phyloP scores from a whole-genome alignment of 1,139 yeast species.

The Yarrowia galli region DNA sequence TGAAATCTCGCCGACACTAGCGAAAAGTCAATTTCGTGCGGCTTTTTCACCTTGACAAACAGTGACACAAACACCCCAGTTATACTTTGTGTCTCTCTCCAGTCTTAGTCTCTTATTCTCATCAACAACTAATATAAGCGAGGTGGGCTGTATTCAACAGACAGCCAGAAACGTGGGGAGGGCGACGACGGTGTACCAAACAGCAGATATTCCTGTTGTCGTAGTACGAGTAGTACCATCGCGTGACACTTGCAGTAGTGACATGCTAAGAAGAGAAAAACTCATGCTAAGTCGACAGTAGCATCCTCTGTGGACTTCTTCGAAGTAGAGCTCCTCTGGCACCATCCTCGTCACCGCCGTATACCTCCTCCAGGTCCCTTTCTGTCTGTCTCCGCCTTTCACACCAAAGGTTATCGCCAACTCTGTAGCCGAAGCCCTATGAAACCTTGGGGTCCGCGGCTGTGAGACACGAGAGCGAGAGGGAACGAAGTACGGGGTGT shows the following conservation, averaged over 20 bases:
- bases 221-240: too few species aligned
- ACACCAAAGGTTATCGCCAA: neutral
- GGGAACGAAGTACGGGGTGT: too few species aligned
- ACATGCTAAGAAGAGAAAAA: too few species aligned
- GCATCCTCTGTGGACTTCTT: too few species aligned
- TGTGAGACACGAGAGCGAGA: neutral
- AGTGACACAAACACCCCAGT: constrained; percentile 11
- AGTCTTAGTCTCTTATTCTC: constrained; percentile 6
- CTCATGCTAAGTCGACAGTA: too few species aligned
- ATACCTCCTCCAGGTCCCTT: too few species aligned
- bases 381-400: neutral
- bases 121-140: constrained; percentile 1
- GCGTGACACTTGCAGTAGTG: neutral
- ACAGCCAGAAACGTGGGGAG: neutral
- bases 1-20: neutral
- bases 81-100: neutral
- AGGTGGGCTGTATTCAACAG: constrained; percentile 18
- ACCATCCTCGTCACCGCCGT: too few species aligned
- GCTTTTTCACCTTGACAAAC: neutral
- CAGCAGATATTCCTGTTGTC: too few species aligned
- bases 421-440: constrained; percentile 34
- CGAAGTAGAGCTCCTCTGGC: too few species aligned
- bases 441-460: constrained; percentile 16
- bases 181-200: too few species aligned
- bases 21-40: neutral